Evolutionary conservation across 2,329 filamentous ascomycete species (phyloP).

Genomic region (Beauveria australis): DNA sequence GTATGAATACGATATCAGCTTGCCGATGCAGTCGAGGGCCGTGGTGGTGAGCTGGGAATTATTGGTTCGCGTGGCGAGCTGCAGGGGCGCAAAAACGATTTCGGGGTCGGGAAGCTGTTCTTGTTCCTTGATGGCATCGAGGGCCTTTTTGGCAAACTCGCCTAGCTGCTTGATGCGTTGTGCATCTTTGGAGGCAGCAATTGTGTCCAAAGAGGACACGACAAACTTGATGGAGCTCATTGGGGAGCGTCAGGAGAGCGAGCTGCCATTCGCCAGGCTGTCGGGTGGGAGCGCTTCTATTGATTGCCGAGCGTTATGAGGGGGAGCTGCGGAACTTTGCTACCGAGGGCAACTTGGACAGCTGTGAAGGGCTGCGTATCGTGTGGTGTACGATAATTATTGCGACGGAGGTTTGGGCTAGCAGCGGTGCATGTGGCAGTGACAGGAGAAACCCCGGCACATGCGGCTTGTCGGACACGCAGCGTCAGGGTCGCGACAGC

Average conservation of each 20-base stretch:
- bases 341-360: background rate
- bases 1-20: conserved; percentile 97
- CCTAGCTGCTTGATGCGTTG: conserved; percentile 72
- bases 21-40: conserved; percentile 94
- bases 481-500: conserved; percentile 1
- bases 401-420: background rate
- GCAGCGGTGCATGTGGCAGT: conserved; percentile 9
- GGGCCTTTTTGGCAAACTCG: conserved; percentile 72
- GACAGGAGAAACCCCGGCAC: conserved; percentile 12
- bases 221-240: conserved; percentile 96
- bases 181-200: conserved; percentile 85
- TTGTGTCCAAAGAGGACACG: conserved; percentile 84
- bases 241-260: conserved; percentile 41
- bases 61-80: conserved; percentile 78
- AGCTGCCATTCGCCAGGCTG: conserved; percentile 35
- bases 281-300: background rate
- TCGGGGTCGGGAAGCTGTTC: conserved; percentile 84
- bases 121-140: conserved; percentile 77
- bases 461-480: conserved; percentile 9
- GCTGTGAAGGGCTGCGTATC: background rate
- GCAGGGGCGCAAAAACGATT: conserved; percentile 81
- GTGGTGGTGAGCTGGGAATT: conserved; percentile 82
- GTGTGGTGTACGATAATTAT: background rate
- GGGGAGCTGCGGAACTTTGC: background rate
- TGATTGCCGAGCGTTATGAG: background rate